Evolutionary conservation across 176 grass and related monocot genomes (phyloP).

Genomic region (Raddia distichophylla): DNA sequence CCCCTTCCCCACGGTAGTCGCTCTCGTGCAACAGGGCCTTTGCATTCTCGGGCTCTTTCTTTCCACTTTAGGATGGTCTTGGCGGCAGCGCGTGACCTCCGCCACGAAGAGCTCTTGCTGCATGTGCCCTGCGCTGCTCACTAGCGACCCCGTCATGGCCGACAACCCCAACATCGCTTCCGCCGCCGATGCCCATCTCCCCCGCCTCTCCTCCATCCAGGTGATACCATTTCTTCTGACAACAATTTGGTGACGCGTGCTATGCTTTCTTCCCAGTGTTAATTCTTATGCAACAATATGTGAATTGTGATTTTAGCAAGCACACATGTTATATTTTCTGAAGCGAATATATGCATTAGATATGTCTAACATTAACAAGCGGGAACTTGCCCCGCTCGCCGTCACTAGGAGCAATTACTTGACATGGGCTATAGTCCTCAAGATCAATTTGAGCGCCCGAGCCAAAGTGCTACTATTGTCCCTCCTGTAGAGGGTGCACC

Average conservation of each 20-base stretch:
- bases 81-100: conserved; percentile 64
- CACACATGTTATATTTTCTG: too few species aligned
- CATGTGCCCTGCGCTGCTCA: conserved; percentile 77
- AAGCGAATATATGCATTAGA: too few species aligned
- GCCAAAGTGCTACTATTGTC: too few species aligned
- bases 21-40: background rate
- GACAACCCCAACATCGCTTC: conserved; percentile 54
- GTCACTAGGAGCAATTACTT: too few species aligned
- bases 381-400: too few species aligned
- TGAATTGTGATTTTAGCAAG: too few species aligned
- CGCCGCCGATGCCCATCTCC: conserved; percentile 33
- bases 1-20: conserved; percentile 19
- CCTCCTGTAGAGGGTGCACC: too few species aligned
- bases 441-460: too few species aligned
- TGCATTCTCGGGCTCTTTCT: background rate
- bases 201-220: conserved; percentile 62
- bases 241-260: background rate
- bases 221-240: conserved; percentile 26
- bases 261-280: background rate
- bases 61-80: conserved; percentile 71
- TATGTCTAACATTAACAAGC: too few species aligned
- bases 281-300: too few species aligned
- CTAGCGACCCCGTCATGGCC: conserved; percentile 60
- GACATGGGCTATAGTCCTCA: too few species aligned
- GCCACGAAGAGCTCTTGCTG: conserved; percentile 70